Evolutionary conservation across 192 early-diverging fungal species (phyloP), one percentile per base, ranked within the genome.

Genomic region (Allomyces arbusculus): DNA sequence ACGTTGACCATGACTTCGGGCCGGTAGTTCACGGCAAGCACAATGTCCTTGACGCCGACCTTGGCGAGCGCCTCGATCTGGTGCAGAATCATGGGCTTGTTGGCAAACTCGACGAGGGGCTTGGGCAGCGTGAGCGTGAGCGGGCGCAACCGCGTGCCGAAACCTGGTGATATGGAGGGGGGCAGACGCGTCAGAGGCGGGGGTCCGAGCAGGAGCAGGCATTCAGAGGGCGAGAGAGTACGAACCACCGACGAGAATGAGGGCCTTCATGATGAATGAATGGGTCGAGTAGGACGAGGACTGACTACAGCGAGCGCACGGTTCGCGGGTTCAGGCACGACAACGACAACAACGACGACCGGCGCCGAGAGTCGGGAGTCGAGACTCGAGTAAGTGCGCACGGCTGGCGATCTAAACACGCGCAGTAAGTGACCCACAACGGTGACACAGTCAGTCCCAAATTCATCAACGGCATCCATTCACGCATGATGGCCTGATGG

Each of bases 71-170:
- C 92, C 74, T 95, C 94, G 69, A 99, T 97, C 79, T 99, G 96
- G 77, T 99, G 96, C 67, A 94, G 81, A 77, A 99, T 95, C 89
- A 99, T 97, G 66, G 91, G 94, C 76, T 84, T 89, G 83, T 99
- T 99, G 44, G 90, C 91, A 79, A 99, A 99, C 78, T 99, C 94
- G n/a, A 99, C 94, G 62, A 99, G 82, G 62, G 96, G 96, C 79
- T 99, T 99, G 66, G 96, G 96, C 61, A 92, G 80, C 61, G 94
- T 87, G 66, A 99, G 80, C 20, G 96, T 99, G 64, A 99, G 83
- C 61, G 96, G 96, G 44, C 96, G 86, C 72, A 99, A 86, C 74
- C 96, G 89, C 62, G 96, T 99, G 71, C 96, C 96, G 75, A 94
- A 99, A 64, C 96, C 91, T 91, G 72, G 14, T 20, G 20, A 12